Evolutionary conservation across 169 alveolate genomes (phyloP).

Genomic region (Plasmodium gonderi): DNA sequence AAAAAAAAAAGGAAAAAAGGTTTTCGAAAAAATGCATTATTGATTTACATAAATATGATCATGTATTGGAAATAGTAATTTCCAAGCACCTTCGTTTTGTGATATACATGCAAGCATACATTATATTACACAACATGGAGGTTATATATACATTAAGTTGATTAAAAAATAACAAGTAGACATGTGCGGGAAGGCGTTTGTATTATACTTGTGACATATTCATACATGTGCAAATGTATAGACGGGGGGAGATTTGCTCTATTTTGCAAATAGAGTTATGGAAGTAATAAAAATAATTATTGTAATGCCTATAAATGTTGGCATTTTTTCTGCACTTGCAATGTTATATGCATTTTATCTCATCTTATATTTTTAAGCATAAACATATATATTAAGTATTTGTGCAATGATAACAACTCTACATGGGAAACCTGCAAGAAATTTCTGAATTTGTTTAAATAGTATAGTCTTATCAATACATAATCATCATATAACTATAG

Average conservation of each 20-base stretch:
- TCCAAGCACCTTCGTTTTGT: background rate
- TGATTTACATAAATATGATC: background rate
- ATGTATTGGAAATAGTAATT: background rate
- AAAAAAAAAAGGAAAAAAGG: background rate
- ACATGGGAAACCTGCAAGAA: background rate
- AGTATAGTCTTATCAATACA: too few species aligned
- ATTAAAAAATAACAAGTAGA: background rate
- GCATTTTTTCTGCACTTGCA: background rate
- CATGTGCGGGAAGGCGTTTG: background rate
- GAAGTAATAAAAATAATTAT: background rate
- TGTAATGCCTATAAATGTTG: background rate
- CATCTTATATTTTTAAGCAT: background rate
- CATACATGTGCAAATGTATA: background rate
- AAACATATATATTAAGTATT: background rate
- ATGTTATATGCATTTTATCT: background rate
- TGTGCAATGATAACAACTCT: background rate
- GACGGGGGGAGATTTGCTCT: background rate
- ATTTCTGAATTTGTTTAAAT: too few species aligned
- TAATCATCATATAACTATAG: too few species aligned
- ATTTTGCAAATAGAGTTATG: background rate
- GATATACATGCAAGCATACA: background rate
- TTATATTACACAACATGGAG: background rate
- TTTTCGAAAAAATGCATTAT: background rate
- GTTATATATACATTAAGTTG: background rate
- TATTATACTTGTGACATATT: background rate